phyloP scores from a whole-genome alignment of 257 asterid genomes.

The Ehretia macrophylla region DNA sequence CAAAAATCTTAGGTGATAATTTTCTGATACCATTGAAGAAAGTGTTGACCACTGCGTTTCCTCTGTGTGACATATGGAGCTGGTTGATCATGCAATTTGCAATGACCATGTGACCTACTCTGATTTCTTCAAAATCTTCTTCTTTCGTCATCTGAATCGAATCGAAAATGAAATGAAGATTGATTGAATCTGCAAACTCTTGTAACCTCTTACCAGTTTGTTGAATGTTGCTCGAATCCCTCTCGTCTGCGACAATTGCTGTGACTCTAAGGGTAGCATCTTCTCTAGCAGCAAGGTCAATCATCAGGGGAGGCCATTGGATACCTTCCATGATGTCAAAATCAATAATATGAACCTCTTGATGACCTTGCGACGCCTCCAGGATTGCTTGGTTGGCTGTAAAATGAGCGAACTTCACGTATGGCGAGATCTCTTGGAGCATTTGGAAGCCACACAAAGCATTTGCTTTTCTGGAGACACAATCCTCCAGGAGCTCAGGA shows the following conservation, averaged over 20 bases:
- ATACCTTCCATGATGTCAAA: constrained; percentile 41
- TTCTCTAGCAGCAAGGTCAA: constrained; percentile 22
- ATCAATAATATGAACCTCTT: constrained; percentile 34
- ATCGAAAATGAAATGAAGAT: constrained; percentile 29
- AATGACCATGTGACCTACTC: constrained; percentile 15
- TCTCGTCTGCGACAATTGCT: constrained; percentile 16
- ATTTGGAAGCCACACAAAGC: constrained; percentile 27
- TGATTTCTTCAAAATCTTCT: constrained; percentile 18
- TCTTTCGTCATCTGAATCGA: constrained; percentile 19
- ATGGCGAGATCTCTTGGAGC: constrained; percentile 38
- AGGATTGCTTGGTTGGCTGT: constrained; percentile 43
- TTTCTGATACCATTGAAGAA: constrained; percentile 33
- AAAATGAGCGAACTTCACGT: constrained; percentile 38
- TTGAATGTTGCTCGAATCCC: not conserved
- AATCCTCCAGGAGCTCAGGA: not conserved
- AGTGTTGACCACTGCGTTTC: constrained; percentile 14
- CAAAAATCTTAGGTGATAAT: constrained; percentile 26
- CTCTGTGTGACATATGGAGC: constrained; percentile 33
- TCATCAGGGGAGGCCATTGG: constrained; percentile 46
- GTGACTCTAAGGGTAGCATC: constrained; percentile 35
- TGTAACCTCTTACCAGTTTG: constrained; percentile 27
- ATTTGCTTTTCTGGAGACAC: not conserved
- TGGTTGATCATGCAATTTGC: constrained; percentile 40
- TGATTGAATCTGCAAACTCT: constrained; percentile 37
- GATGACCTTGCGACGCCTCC: constrained; percentile 26